A percentile compares a stretch with the other conserved stretches of the same genome.
Conservation (phyloP, 1,284 basidiomycete genomes). For the Ceratobasidium sp. region DNA sequence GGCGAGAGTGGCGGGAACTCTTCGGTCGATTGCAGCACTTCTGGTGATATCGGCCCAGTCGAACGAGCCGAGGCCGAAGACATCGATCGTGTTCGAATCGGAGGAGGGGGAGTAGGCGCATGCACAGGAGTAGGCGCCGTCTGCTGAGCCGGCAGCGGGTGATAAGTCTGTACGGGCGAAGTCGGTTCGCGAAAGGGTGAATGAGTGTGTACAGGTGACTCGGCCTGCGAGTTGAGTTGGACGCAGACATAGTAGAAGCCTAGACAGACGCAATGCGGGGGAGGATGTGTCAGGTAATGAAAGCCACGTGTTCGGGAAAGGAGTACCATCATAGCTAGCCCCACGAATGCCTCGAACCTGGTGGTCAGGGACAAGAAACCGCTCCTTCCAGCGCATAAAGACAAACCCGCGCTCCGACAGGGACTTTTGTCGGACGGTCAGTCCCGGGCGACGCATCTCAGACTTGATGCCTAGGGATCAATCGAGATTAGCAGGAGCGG, state of each 20-base stretch:
- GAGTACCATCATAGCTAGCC: slow-evolving; percentile 88
- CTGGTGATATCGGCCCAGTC: slow-evolving; percentile 43
- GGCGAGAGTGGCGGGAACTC: slow-evolving; percentile 36
- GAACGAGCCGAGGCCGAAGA: slow-evolving; percentile 18
- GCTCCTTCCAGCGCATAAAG: slow-evolving; percentile 98
- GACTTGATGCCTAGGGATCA: slow-evolving; percentile 57
- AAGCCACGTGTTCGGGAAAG: slow-evolving; percentile 34
- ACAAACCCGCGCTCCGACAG: slow-evolving; percentile 53
- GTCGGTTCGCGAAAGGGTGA: slow-evolving; percentile 55
- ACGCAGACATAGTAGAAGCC: slow-evolving; percentile 90
- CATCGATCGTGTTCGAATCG: slow-evolving; percentile 45
- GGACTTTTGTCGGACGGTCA: slow-evolving; percentile 67
- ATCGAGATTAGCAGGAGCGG: slow-evolving; percentile 29
- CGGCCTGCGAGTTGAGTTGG: slow-evolving; percentile 62
- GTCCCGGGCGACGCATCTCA: slow-evolving; percentile 74
- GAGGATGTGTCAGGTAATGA: slow-evolving; percentile 15
- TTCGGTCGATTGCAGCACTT: slow-evolving; percentile 6
- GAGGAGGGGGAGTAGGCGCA: slow-evolving; percentile 44
- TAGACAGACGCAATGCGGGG: slow-evolving; percentile 49
- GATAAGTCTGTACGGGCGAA: slow-evolving; percentile 47
- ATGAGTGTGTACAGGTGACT: slow-evolving; percentile 23
- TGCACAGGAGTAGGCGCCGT: slow-evolving; percentile 42
- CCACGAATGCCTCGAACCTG: slow-evolving; percentile 93
- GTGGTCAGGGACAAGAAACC: slow-evolving; percentile 93
- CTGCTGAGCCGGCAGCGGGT: slow-evolving; percentile 46